Conservation (phyloP, 352 stramenopile genomes). For the Saprolegnia parasitica region DNA sequence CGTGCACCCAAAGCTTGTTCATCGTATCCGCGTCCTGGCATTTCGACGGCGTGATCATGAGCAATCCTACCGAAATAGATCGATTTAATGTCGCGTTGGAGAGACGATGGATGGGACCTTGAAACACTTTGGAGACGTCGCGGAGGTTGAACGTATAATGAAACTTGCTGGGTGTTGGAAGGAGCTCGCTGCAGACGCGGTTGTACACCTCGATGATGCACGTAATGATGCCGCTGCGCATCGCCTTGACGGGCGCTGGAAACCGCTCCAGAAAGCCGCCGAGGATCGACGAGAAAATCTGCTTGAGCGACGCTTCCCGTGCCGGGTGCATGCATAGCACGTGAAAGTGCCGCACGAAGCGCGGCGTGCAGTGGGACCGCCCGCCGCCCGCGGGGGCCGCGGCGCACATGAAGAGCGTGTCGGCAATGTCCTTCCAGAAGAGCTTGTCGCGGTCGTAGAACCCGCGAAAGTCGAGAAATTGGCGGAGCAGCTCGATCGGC, state of each 20-base stretch:
- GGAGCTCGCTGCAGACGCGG: slow-evolving; percentile 84
- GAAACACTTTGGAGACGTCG: slow-evolving; percentile 95
- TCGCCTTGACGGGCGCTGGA: slow-evolving; percentile 66
- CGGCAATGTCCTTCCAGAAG: slow-evolving; percentile 94
- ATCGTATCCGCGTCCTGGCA: slow-evolving; percentile 82
- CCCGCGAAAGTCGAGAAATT: slow-evolving; percentile 93
- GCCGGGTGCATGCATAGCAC: slow-evolving; percentile 92
- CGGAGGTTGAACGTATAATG: slow-evolving; percentile 96
- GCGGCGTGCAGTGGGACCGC: slow-evolving; percentile 80
- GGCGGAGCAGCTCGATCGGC: slow-evolving; percentile 90
- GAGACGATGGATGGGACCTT: slow-evolving; percentile 44
- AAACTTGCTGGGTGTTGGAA: slow-evolving; percentile 91
- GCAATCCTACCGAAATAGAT: slow-evolving; percentile 36
- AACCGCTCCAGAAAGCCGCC: slow-evolving; percentile 90
- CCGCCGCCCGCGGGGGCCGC: slow-evolving; percentile 89
- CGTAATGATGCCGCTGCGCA: slow-evolving; percentile 78
- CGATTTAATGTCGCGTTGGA: background rate
- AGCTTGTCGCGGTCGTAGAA: slow-evolving; percentile 97
- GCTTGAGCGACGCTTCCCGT: slow-evolving; percentile 77
- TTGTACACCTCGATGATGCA: slow-evolving; percentile 93
- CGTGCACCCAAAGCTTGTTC: slow-evolving; percentile 89
- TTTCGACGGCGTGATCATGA: slow-evolving; percentile 88
- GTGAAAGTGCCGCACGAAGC: slow-evolving; percentile 94
- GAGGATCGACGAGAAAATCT: slow-evolving; percentile 94
- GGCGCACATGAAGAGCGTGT: slow-evolving; percentile 88